Evolutionary conservation across 1,284 basidiomycete species (phyloP), one percentile per base, ranked within the genome.

Genomic region (Abortiporus biennis): DNA sequence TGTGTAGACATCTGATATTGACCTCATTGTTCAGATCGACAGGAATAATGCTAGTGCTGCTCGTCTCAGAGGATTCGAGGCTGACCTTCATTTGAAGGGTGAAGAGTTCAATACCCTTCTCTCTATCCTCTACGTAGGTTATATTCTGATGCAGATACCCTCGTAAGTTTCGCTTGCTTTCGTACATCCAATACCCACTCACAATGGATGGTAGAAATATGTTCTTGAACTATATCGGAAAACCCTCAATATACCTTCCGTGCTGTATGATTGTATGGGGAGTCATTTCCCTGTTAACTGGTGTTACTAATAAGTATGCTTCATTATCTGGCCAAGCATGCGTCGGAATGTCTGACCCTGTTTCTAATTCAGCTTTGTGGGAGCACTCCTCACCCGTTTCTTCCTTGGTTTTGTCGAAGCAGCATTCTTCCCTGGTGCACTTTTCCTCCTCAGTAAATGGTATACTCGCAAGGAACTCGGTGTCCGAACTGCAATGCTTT

Each of bases 91-190:
- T 21, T 65, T 89, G 29, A 66, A 72, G 42, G 81, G 76, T 17
- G 67, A 67, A 33, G 71, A 89, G 54, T 90, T 88, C 57, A 74
- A 79, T 8, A 85, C 81, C 0, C 61, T 88, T 19, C 61, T 92
- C 23, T 80, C 78, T 17, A 78, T 89, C 47, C 73, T 91, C 30
- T 90, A 86, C 54, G 75, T 87, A 36, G 86, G 85, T 20, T 90
- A 91, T 54, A 79, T 85, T 48, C 59, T 85, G 42, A 85, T 87
- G 79, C 87, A 91, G 58, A 74, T 85, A 39, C 85, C 83, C 13
- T 85, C 82, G 80, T 84, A 55, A 56, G 76, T 63, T 6, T n/a
- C n/a, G n/a, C n/a, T n/a, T n/a, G n/a, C n/a, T 38, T 6, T 35
- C 24, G 36, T 37, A 17, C 31, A n/a, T n/a, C n/a, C n/a, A 42